Percentiles rank a stretch among this genome's conserved stretches.
Evolutionary conservation across 2,329 filamentous ascomycete genomes (phyloP).

Genomic region (Xylaria sp.): DNA sequence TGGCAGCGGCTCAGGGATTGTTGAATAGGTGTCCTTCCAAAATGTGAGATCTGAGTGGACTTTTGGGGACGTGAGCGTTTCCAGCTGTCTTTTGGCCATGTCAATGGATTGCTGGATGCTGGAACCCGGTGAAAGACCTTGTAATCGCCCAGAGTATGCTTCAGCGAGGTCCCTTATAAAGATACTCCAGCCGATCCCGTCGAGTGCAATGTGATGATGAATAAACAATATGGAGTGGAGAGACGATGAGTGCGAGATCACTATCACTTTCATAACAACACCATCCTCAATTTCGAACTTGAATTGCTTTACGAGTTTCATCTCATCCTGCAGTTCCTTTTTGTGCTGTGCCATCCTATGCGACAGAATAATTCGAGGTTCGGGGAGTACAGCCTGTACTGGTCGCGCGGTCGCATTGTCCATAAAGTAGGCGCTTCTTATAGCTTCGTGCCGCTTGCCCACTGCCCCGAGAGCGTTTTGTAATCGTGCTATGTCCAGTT

Average conservation of each 20-base stretch:
- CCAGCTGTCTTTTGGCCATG: slow-evolving; percentile 7
- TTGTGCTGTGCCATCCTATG: neutral
- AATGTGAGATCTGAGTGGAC: neutral
- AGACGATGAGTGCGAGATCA: neutral
- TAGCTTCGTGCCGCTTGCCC: slow-evolving; percentile 6
- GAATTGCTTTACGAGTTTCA: neutral
- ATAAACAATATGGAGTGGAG: slow-evolving; percentile 7
- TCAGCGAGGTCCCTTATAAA: neutral
- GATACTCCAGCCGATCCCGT: slow-evolving; percentile 5
- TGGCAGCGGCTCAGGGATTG: slow-evolving; percentile 1
- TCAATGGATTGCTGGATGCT: slow-evolving; percentile 12
- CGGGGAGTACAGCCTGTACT: slow-evolving; percentile 1
- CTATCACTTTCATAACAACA: neutral
- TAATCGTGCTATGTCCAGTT: neutral
- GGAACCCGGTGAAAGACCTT: neutral
- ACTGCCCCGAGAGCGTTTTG: neutral
- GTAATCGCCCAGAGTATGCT: neutral
- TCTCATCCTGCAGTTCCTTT: neutral
- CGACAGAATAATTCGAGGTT: neutral
- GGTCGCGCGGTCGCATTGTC: neutral
- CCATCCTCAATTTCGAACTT: slow-evolving; percentile 24
- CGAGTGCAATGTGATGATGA: slow-evolving; percentile 26
- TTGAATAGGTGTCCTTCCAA: neutral
- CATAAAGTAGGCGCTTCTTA: slow-evolving; percentile 16
- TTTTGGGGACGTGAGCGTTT: too few species aligned